Evolutionary conservation across 371 early-diverging fungal species (phyloP).

Genomic region (Mucor irregularis): DNA sequence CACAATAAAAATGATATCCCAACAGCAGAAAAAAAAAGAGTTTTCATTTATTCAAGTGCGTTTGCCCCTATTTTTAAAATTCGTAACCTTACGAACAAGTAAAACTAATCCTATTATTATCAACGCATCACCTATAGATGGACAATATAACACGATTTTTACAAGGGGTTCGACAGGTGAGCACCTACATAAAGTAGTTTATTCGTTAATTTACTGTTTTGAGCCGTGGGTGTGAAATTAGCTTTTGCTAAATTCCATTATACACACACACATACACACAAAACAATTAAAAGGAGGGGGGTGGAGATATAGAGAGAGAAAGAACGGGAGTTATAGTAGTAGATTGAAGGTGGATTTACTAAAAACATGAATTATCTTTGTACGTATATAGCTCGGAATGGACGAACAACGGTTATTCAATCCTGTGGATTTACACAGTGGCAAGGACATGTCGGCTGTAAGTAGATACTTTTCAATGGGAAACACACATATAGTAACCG

Average conservation of each 20-base stretch:
- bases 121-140: constrained; percentile 55
- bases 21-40: constrained; percentile 53
- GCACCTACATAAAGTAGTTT: background rate
- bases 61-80: background rate
- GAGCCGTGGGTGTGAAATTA: background rate
- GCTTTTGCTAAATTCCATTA: background rate
- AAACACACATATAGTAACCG: background rate
- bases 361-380: background rate
- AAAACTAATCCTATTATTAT: background rate
- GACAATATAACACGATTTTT: constrained; percentile 77
- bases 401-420: constrained; percentile 83
- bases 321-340: background rate
- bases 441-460: constrained; percentile 83
- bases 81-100: background rate
- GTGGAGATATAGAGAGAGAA: background rate
- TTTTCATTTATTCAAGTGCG: constrained; percentile 80
- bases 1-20: constrained; percentile 67
- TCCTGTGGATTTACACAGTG: constrained; percentile 90
- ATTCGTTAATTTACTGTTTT: background rate
- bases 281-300: too few species aligned
- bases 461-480: constrained; percentile 4
- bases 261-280: too few species aligned
- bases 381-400: constrained; percentile 62
- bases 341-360: background rate
- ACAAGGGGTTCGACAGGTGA: constrained; percentile 58